Base-by-base conservation (phyloP, 495 filamentous ascomycete species). In the Tuber umbilicatum region DNA sequence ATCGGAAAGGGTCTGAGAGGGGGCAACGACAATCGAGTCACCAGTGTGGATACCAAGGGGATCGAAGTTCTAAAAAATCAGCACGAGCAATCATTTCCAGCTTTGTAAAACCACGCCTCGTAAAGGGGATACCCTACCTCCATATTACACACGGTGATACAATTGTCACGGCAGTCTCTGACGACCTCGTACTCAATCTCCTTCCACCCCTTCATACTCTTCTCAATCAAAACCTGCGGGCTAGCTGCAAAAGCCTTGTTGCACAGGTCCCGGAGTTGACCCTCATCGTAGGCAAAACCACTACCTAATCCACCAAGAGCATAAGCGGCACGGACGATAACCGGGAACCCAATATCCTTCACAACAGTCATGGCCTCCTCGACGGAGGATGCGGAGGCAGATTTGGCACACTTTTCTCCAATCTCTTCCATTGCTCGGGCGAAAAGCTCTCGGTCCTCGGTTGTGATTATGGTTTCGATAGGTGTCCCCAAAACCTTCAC, bases 71-170 rank as follows among this genome's bases (percentile, higher is more conserved):
- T 81, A 74, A 19, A 55, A 70, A 41, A 35, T 27, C 31, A 31
- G 74, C 23, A 31, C 73, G 19, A 76, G 74, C 39, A 68, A 21
- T 45, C 35, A 23, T 40, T 27, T 43, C 40, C 23, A 74, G 70
- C 67, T 40, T 42, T 37, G 43, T 35, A 21, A 43, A n/a, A 27
- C 4, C 37, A 41, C 9, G 12, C 37, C 27, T 69, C 39, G 10
- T 17, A 2, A n/a, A n/a, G 31, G 12, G 35, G 38, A 10, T 64
- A 64, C 27, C 39, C 43, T 69, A 81, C 80, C 76, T 99, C 95
- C 95, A 99, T 99, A 86, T 99, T 99, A 86, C 95, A 99, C 76
- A 99, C 95, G 10, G 95, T 99, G 83, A 99, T 98, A 85, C 95
- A 99, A 87, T 99, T 99, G 85, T 99, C 94, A 74, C 92, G 89